These are phyloP conservation scores for Xylaria sp. DNA, from an alignment of 2,329 filamentous ascomycete genomes.

Conservation along the genomic window DNA sequence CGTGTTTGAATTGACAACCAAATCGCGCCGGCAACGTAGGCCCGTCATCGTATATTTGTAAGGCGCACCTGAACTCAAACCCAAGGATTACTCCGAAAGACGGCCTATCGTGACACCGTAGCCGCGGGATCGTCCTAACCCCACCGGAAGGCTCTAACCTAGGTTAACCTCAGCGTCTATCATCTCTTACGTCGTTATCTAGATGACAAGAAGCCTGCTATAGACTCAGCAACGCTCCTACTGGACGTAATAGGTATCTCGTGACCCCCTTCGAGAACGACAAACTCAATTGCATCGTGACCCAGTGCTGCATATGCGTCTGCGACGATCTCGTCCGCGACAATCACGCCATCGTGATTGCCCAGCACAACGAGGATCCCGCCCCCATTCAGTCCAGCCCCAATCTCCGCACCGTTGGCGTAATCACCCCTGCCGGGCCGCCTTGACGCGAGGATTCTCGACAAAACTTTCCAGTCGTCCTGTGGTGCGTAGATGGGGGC, in stretches of 20 bases:
- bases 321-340: constrained; percentile 65
- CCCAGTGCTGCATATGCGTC: constrained; percentile 66
- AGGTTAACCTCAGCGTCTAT: not conserved
- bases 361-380: constrained; percentile 71
- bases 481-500: constrained; percentile 72
- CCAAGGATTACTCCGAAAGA: too few species aligned
- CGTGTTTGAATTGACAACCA: too few species aligned
- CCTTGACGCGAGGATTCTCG: constrained; percentile 49
- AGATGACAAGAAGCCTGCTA: constrained; percentile 31
- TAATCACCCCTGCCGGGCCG: constrained; percentile 18
- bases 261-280: constrained; percentile 67
- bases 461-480: constrained; percentile 65
- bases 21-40: too few species aligned
- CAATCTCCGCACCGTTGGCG: constrained; percentile 33
- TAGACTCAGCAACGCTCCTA: constrained; percentile 57
- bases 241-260: constrained; percentile 70
- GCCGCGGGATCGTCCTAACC: too few species aligned
- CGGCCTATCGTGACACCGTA: too few species aligned
- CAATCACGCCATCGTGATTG: constrained; percentile 68
- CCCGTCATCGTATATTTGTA: too few species aligned
- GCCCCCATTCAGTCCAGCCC: constrained; percentile 46
- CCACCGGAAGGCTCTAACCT: too few species aligned
- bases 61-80: too few species aligned
- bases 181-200: not conserved
- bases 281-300: constrained; percentile 59